Evolutionary conservation across 345 rosid species (phyloP).

Genomic region (Gossypium stocksii): DNA sequence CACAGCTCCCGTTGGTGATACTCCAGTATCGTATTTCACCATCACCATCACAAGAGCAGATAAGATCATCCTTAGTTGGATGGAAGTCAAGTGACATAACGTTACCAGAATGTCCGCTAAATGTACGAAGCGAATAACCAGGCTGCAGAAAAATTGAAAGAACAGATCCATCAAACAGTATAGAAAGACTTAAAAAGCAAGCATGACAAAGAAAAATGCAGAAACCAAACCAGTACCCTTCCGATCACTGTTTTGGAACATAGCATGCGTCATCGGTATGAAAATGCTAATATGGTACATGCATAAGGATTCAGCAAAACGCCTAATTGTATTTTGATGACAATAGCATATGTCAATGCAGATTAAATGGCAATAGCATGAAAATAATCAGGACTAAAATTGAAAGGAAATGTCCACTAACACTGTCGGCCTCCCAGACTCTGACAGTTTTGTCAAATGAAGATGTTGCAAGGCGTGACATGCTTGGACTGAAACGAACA

Average conservation of each 20-base stretch:
- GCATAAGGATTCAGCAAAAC: too few species aligned
- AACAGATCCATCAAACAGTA: neutral
- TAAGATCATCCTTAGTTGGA: constrained; percentile 80
- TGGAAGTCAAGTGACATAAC: constrained; percentile 92
- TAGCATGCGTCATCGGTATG: too few species aligned
- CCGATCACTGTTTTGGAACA: too few species aligned
- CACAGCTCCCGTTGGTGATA: constrained; percentile 71
- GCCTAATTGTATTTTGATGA: too few species aligned
- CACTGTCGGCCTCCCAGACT: constrained; percentile 99
- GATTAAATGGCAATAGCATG: neutral
- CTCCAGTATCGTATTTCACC: constrained; percentile 97
- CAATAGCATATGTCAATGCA: neutral
- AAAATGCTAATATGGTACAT: too few species aligned
- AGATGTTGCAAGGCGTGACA: constrained; percentile 87
- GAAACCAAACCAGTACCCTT: too few species aligned
- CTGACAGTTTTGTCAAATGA: constrained; percentile 95
- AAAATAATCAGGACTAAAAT: constrained; percentile 12
- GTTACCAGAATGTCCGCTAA: constrained; percentile 68
- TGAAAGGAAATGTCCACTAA: constrained; percentile 27
- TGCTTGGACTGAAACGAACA: constrained; percentile 94
- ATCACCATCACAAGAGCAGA: constrained; percentile 88
- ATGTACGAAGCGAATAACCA: constrained; percentile 72
- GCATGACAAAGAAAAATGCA: too few species aligned
- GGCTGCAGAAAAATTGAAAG: constrained; percentile 50
- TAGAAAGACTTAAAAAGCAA: too few species aligned